phyloP scores from a whole-genome alignment of 2,329 filamentous ascomycete genomes.

The Dichotomopilus funicola region DNA sequence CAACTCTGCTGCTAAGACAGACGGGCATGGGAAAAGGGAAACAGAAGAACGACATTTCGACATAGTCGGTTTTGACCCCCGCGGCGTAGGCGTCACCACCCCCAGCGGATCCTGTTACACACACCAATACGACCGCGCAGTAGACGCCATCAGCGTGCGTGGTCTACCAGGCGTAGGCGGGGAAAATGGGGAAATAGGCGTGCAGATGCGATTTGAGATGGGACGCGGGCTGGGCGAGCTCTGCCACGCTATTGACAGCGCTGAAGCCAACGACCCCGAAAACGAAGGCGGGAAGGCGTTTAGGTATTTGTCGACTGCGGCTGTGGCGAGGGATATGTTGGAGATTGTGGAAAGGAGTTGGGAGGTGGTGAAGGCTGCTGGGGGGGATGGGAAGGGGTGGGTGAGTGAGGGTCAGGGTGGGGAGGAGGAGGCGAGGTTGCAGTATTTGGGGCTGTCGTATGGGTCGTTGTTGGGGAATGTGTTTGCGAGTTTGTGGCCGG shows the following conservation, averaged over 20 bases:
- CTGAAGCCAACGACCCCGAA: neutral
- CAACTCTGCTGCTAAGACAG: too few species aligned
- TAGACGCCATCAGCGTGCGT: neutral
- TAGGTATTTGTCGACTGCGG: slow-evolving; percentile 19
- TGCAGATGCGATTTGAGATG: neutral
- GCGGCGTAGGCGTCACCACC: slow-evolving; percentile 35
- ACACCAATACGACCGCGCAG: neutral
- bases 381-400: neutral
- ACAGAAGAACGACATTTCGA: slow-evolving; percentile 29
- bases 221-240: neutral
- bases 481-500: slow-evolving; percentile 36
- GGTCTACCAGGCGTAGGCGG: neutral
- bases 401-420: too few species aligned
- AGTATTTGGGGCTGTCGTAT: slow-evolving; percentile 43
- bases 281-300: neutral
- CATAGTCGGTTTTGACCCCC: slow-evolving; percentile 42
- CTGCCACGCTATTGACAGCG: neutral
- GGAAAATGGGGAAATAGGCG: neutral
- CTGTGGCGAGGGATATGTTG: slow-evolving; percentile 22
- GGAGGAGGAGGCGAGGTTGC: slow-evolving; percentile 25
- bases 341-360: slow-evolving; percentile 18
- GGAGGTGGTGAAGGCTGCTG: neutral
- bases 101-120: slow-evolving; percentile 34
- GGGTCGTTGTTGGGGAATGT: slow-evolving; percentile 38
- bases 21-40: too few species aligned